These are phyloP conservation scores for Neurospora sp. DNA, from an alignment of 495 filamentous ascomycete species.

Conservation along the genomic window DNA sequence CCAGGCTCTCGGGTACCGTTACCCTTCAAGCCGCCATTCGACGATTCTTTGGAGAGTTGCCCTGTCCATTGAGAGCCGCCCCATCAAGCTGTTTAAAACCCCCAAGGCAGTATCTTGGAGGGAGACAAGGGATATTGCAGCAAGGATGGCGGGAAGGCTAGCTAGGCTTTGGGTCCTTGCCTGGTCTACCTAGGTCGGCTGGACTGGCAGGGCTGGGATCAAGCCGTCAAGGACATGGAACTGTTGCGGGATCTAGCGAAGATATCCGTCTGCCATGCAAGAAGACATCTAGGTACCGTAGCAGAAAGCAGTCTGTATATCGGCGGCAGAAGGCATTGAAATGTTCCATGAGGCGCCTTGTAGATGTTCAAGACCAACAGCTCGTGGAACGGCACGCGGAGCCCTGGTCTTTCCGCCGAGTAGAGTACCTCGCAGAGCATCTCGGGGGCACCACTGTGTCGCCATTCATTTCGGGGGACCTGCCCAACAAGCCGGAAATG, in stretches of 20 bases:
- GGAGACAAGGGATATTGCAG: conserved; percentile 10
- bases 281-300: neutral
- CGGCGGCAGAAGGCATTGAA: neutral
- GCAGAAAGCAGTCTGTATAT: neutral
- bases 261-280: neutral
- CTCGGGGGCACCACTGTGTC: neutral
- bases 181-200: conserved; percentile 2
- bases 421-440: neutral
- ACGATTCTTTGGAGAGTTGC: neutral
- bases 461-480: neutral
- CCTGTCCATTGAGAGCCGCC: neutral
- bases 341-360: neutral
- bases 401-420: neutral
- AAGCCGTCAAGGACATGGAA: neutral
- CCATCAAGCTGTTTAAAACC: neutral
- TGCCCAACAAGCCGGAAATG: neutral
- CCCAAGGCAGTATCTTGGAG: conserved; percentile 8
- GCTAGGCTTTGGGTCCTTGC: conserved; percentile 1
- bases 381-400: neutral
- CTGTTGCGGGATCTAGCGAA: neutral
- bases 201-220: neutral
- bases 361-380: neutral
- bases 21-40: conserved; percentile 2
- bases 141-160: conserved; percentile 16
- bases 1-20: conserved; percentile 11